Evolutionary conservation across 192 early-diverging fungal genomes (phyloP).

Genomic region (Dispira simplex): DNA sequence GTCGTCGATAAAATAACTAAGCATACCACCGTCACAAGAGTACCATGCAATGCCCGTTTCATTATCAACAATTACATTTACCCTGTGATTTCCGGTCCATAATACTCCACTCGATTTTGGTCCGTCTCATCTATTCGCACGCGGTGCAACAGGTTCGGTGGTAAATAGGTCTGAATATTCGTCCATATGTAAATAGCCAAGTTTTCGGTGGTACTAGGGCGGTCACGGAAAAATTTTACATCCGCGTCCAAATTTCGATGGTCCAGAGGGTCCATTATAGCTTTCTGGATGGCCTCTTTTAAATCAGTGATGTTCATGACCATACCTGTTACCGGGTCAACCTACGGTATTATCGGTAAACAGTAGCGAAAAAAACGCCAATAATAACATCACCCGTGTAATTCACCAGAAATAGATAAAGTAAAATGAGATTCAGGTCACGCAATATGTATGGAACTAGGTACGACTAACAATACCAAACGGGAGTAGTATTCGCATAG

Average conservation of each 20-base stretch:
- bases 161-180: background rate
- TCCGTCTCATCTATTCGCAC: background rate
- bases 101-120: slow-evolving; percentile 5
- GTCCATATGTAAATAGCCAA: slow-evolving; percentile 74
- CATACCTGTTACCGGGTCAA: slow-evolving; percentile 74
- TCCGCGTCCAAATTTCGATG: slow-evolving; percentile 81
- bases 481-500: background rate
- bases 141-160: background rate
- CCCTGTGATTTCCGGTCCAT: background rate
- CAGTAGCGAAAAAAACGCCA: background rate
- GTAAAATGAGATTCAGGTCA: background rate
- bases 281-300: slow-evolving; percentile 55
- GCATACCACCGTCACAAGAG: too few species aligned
- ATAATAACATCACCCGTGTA: background rate
- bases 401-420: background rate
- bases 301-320: slow-evolving; percentile 68
- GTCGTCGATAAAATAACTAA: too few species aligned
- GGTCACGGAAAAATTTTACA: slow-evolving; percentile 51
- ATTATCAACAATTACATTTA: too few species aligned
- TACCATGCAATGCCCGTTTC: too few species aligned
- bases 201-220: slow-evolving; percentile 73
- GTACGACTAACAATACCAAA: background rate
- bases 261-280: slow-evolving; percentile 67
- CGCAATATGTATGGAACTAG: background rate
- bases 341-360: slow-evolving; percentile 14